Conservation (phyloP, 805 yeast genomes). For the Suhomyces prunicola region DNA sequence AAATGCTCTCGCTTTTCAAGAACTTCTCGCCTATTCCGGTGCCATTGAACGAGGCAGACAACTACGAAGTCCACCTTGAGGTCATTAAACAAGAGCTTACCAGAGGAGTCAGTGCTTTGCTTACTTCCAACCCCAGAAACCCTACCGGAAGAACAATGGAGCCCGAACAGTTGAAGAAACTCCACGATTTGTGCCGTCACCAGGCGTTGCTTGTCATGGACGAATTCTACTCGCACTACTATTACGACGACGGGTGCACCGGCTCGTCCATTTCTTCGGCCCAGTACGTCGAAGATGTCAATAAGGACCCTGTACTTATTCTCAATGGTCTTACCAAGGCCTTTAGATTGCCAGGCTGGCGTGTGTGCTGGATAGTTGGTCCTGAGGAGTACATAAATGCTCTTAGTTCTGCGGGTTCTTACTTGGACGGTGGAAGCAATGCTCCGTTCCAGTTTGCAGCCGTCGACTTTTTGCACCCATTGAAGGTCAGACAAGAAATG, state of each 20-base stretch:
- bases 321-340: constrained; percentile 61
- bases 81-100: constrained; percentile 49
- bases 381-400: constrained; percentile 58
- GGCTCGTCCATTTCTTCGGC: constrained; percentile 54
- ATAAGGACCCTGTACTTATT: constrained; percentile 56
- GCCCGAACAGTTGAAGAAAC: constrained; percentile 42
- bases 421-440: constrained; percentile 58
- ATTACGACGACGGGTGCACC: constrained; percentile 51
- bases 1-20: constrained; percentile 59
- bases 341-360: constrained; percentile 62
- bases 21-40: constrained; percentile 63
- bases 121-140: constrained; percentile 61
- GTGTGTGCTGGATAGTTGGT: constrained; percentile 62
- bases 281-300: constrained; percentile 50
- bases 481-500: constrained; percentile 49
- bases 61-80: constrained; percentile 53
- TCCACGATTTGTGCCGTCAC: constrained; percentile 50
- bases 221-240: constrained; percentile 59
- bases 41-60: constrained; percentile 55
- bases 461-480: constrained; percentile 51
- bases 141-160: constrained; percentile 58
- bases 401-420: constrained; percentile 57
- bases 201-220: constrained; percentile 56
- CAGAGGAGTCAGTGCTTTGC: constrained; percentile 56
- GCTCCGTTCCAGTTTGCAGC: constrained; percentile 63